phyloP scores from a whole-genome alignment of 2,329 filamentous ascomycete genomes.

The Aspergillus niger region DNA sequence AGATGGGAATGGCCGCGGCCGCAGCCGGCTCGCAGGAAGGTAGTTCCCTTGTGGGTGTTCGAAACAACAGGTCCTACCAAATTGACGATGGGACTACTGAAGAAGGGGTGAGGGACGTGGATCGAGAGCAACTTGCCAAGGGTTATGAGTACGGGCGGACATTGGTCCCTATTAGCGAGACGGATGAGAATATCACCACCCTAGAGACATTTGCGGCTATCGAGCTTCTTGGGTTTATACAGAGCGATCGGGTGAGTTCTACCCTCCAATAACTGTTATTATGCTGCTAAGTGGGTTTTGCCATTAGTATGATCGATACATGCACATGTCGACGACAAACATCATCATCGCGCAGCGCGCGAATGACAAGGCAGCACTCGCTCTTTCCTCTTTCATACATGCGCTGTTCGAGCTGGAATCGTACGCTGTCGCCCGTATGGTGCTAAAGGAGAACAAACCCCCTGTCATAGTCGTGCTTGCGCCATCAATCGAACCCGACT shows the following conservation, averaged over 20 bases:
- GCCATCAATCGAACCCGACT: conserved; percentile 74
- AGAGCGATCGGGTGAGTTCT: conserved; percentile 62
- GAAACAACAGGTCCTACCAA: conserved; percentile 75
- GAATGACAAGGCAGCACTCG: conserved; percentile 80
- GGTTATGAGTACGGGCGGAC: conserved; percentile 93
- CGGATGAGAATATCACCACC: conserved; percentile 85
- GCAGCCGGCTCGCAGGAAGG: conserved; percentile 34
- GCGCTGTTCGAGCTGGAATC: conserved; percentile 81
- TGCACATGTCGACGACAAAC: conserved; percentile 79
- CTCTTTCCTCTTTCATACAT: conserved; percentile 85
- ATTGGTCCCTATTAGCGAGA: conserved; percentile 83
- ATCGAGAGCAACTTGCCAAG: conserved; percentile 81
- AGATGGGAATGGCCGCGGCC: conserved; percentile 52
- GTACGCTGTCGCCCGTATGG: conserved; percentile 83
- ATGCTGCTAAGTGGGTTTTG: conserved; percentile 7
- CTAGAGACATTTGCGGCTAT: conserved; percentile 75
- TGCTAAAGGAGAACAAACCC: conserved; percentile 78
- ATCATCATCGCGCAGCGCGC: conserved; percentile 74
- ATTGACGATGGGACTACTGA: conserved; percentile 73
- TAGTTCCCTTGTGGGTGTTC: conserved; percentile 67
- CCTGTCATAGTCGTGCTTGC: conserved; percentile 77
- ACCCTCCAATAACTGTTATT: neutral
- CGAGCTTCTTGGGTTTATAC: conserved; percentile 84
- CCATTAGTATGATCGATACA: conserved; percentile 73
- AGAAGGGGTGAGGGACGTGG: conserved; percentile 79